Conservation (phyloP, 257 asterid species). For the Rauvolfia tetraphylla region DNA sequence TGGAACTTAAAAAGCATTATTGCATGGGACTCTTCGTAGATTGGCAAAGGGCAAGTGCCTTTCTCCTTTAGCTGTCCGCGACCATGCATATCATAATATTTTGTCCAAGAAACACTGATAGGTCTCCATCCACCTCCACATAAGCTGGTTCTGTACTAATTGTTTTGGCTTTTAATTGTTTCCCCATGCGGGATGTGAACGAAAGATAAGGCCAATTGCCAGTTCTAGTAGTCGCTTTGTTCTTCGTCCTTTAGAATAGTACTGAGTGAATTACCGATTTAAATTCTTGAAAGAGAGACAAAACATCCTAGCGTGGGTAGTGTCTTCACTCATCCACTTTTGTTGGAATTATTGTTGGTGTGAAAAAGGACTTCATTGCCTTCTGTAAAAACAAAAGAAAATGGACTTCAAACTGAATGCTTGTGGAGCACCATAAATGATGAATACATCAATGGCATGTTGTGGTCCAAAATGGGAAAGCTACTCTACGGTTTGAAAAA, state of each 20-base stretch:
- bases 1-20: constrained; percentile 21
- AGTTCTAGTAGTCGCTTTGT: neutral
- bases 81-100: constrained; percentile 2
- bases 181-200: neutral
- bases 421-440: neutral
- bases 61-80: constrained; percentile 10
- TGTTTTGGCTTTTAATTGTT: neutral
- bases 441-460: neutral
- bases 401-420: neutral
- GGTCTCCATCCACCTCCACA: constrained; percentile 4
- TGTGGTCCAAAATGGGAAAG: neutral
- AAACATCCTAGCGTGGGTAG: neutral
- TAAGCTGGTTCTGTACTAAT: neutral
- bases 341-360: too few species aligned
- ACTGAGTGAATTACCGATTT: too few species aligned
- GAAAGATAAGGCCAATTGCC: neutral
- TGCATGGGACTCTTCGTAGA: neutral
- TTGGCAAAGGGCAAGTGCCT: constrained; percentile 9
- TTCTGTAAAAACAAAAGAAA: too few species aligned
- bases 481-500: too few species aligned
- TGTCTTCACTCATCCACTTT: neutral
- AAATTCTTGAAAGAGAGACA: too few species aligned
- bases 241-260: neutral
- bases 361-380: neutral
- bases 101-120: neutral